These are phyloP conservation scores for Beauveria sp. DNA, from an alignment of 2,329 filamentous ascomycete genomes.

Conservation along the genomic window DNA sequence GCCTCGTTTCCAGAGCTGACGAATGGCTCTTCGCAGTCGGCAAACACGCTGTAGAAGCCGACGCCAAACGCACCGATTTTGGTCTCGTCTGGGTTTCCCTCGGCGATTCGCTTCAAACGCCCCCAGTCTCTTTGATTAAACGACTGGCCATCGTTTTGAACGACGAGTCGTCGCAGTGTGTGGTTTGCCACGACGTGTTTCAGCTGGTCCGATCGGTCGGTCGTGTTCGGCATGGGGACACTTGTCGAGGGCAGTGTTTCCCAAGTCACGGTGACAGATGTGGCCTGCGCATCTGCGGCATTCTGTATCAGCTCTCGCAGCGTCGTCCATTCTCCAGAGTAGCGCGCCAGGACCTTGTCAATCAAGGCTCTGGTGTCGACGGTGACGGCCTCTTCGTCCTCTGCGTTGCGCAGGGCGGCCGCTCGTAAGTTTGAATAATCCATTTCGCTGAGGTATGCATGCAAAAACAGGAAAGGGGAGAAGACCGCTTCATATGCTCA, in stretches of 20 bases:
- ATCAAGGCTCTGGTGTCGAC: constrained; percentile 96
- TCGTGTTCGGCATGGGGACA: constrained; percentile 60
- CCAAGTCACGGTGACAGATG: constrained; percentile 82
- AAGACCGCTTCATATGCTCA: neutral
- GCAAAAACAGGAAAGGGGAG: neutral
- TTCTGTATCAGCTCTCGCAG: constrained; percentile 95
- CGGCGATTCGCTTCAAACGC: constrained; percentile 91
- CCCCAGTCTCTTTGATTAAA: constrained; percentile 92
- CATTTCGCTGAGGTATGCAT: constrained; percentile 36
- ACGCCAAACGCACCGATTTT: constrained; percentile 99
- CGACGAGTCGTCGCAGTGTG: constrained; percentile 77
- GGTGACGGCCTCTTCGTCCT: constrained; percentile 93
- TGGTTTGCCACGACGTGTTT: constrained; percentile 81
- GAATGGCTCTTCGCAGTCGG: constrained; percentile 96
- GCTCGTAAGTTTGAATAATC: constrained; percentile 73
- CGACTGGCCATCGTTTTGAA: constrained; percentile 83
- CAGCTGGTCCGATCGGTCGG: constrained; percentile 62
- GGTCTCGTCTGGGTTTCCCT: constrained; percentile 96
- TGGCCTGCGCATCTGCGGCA: constrained; percentile 92
- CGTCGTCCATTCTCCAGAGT: constrained; percentile 89
- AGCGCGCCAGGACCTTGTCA: constrained; percentile 96
- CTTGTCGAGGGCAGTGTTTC: constrained; percentile 80
- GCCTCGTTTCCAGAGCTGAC: constrained; percentile 86
- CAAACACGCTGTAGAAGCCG: constrained; percentile 97
- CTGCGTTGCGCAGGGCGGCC: constrained; percentile 75